These are phyloP conservation scores for Tetrahymena borealis DNA, from an alignment of 73 alveolate genomes.

Conservation along the genomic window DNA sequence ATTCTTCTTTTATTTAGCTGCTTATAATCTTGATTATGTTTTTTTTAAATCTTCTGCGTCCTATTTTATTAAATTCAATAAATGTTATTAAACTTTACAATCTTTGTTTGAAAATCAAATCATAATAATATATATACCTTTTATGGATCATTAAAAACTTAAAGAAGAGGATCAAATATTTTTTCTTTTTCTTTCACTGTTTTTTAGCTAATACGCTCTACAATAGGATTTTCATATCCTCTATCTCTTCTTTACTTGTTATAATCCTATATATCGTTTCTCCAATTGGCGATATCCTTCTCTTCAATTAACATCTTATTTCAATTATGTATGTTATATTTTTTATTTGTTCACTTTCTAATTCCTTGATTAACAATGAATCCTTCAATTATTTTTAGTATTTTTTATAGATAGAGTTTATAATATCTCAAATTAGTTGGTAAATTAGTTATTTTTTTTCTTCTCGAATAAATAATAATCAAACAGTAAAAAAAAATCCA, in stretches of 20 bases:
- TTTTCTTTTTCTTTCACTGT: not conserved
- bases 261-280: not conserved
- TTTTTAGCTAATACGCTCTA: not conserved
- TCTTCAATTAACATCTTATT: not conserved
- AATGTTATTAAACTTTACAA: no score
- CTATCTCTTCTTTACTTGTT: not conserved
- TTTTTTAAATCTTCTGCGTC: no score
- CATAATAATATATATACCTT: not conserved
- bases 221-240: not conserved
- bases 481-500: not conserved
- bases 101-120: no score
- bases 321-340: not conserved
- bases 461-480: not conserved
- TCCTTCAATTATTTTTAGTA: not conserved
- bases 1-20: no score
- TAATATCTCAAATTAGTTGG: not conserved
- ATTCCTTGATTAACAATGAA: not conserved
- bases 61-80: no score
- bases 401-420: not conserved
- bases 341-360: not conserved
- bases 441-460: not conserved
- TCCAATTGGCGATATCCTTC: not conserved
- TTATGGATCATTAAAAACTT: not conserved
- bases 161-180: not conserved
- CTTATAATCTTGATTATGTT: no score